These are phyloP conservation scores for Pseudogymnoascus pannorum DNA, from an alignment of 2,329 filamentous ascomycete genomes.

Conservation along the genomic window DNA sequence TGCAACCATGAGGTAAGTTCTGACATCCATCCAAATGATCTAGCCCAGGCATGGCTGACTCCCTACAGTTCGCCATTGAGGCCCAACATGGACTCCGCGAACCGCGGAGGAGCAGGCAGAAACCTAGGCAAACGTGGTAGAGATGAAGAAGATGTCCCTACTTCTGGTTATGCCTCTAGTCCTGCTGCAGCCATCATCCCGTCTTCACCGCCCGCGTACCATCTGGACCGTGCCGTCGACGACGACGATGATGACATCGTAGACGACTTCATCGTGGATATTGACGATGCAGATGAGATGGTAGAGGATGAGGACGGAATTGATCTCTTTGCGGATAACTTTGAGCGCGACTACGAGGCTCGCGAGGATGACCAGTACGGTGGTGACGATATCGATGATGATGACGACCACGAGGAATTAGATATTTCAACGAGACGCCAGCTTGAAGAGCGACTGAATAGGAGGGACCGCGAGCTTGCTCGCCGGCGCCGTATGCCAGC, in stretches of 20 bases:
- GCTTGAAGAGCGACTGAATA: slow-evolving; percentile 66
- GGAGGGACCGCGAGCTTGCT: slow-evolving; percentile 64
- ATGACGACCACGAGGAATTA: slow-evolving; percentile 65
- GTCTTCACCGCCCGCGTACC: slow-evolving; percentile 57
- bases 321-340: slow-evolving; percentile 68
- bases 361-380: slow-evolving; percentile 65
- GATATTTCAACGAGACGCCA: slow-evolving; percentile 58
- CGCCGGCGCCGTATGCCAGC: slow-evolving; percentile 60
- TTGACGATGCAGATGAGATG: slow-evolving; percentile 73
- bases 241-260: slow-evolving; percentile 64
- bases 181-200: slow-evolving; percentile 44
- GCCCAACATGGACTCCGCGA: slow-evolving; percentile 73
- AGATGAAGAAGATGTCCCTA: slow-evolving; percentile 54
- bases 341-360: slow-evolving; percentile 62
- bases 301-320: slow-evolving; percentile 76
- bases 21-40: slow-evolving; percentile 1
- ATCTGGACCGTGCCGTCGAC: slow-evolving; percentile 58
- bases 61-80: slow-evolving; percentile 68
- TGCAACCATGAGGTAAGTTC: slow-evolving; percentile 29
- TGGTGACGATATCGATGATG: slow-evolving; percentile 66
- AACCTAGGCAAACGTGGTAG: slow-evolving; percentile 55
- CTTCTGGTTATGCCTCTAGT: slow-evolving; percentile 46
- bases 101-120: slow-evolving; percentile 53
- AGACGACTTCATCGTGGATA: slow-evolving; percentile 62
- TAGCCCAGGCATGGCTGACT: slow-evolving; percentile 12